Percentiles rank a stretch among this genome's conserved stretches.
Evolutionary conservation across 1,139 yeast genomes (phyloP).

Genomic region (Wickerhamomyces sp.): DNA sequence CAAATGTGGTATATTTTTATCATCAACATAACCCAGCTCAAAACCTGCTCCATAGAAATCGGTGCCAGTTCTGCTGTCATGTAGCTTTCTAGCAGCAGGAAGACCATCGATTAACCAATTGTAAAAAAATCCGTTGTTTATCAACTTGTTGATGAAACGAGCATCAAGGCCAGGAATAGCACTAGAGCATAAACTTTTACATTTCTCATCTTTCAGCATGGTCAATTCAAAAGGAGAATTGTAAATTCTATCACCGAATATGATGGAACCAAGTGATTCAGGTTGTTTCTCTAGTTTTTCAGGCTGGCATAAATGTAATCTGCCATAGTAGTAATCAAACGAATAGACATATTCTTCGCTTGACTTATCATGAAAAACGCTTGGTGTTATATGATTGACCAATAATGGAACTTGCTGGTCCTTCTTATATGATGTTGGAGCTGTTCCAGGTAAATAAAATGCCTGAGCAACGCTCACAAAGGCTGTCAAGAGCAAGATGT

Average conservation of each 20-base stretch:
- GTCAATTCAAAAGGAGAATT: conserved; percentile 81
- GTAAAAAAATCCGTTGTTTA: conserved; percentile 77
- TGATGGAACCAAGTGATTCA: conserved; percentile 87
- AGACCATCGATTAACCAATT: conserved; percentile 95
- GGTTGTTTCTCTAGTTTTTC: conserved; percentile 59
- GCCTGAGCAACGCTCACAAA: conserved; percentile 30
- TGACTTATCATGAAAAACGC: conserved; percentile 44
- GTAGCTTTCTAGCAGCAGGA: conserved; percentile 72
- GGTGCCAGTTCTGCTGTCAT: conserved; percentile 52
- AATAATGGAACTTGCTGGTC: conserved; percentile 72
- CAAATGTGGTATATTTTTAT: conserved; percentile 46
- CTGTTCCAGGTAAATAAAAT: conserved; percentile 91
- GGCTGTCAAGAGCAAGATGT: not conserved
- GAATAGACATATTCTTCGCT: conserved; percentile 57
- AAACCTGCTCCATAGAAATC: conserved; percentile 79
- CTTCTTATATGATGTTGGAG: conserved; percentile 79
- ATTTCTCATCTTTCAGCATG: conserved; percentile 69
- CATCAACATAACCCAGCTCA: conserved; percentile 65
- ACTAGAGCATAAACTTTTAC: conserved; percentile 59
- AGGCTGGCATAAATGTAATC: conserved; percentile 83
- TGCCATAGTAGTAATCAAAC: conserved; percentile 81
- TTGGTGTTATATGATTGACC: conserved; percentile 87
- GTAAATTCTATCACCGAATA: conserved; percentile 94
- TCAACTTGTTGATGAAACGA: conserved; percentile 68
- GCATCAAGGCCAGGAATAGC: conserved; percentile 62